Percentiles rank a stretch among this genome's conserved stretches.
phyloP scores from a whole-genome alignment of 176 grass and related monocot species.

The Microstegium vimineum region DNA sequence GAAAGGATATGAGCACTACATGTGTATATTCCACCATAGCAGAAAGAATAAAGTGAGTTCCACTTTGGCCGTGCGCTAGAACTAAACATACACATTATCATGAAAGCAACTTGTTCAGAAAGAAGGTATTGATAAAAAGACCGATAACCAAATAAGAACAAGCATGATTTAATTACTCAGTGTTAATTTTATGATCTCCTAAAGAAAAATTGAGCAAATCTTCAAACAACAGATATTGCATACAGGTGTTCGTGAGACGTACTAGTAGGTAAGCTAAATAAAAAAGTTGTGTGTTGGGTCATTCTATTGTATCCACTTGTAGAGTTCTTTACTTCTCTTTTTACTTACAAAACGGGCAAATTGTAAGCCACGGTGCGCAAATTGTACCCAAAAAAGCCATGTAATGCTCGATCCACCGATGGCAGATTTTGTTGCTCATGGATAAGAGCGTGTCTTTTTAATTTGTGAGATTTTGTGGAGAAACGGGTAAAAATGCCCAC shows the following conservation, averaged over 20 bases:
- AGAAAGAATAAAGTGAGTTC: neutral
- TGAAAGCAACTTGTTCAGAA: neutral
- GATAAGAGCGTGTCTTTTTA: conserved; percentile 15
- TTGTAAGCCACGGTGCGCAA: neutral
- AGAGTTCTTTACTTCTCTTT: neutral
- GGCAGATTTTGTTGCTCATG: neutral
- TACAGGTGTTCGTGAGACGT: neutral
- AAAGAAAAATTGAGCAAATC: neutral
- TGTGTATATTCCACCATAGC: neutral
- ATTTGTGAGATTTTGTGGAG: neutral
- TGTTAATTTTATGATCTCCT: neutral
- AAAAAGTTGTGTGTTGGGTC: neutral
- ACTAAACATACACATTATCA: neutral
- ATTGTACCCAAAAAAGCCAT: neutral
- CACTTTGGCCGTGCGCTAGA: neutral
- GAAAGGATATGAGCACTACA: neutral
- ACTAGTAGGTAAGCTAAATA: neutral
- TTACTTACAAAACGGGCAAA: neutral
- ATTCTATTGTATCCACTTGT: neutral
- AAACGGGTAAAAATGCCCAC: neutral
- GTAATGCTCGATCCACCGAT: conserved; percentile 21
- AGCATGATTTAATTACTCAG: neutral
- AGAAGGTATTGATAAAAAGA: neutral
- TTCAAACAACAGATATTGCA: neutral
- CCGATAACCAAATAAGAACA: neutral